Evolutionary conservation across 2,329 filamentous ascomycete species (phyloP), one percentile per base, ranked within the genome.

Genomic region (Zymoseptoria pseudotritici): DNA sequence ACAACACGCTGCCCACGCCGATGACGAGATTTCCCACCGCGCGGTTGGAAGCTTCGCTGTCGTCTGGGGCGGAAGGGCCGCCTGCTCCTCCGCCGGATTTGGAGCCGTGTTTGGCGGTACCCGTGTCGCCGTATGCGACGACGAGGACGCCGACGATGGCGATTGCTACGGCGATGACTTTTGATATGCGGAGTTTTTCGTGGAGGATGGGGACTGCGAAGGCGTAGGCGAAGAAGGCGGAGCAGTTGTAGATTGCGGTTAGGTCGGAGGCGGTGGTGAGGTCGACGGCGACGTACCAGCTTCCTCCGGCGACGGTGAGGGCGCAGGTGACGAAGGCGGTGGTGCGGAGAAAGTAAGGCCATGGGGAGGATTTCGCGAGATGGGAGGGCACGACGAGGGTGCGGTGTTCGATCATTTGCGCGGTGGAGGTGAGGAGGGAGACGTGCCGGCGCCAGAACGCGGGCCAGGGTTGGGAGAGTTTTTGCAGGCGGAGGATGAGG

Each of bases 221-320:
- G 11, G 90, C 93, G 72, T 99, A 99, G 54, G 94, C 94, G 74
- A 99, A 99, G 77, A 99, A 99, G 60, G 94, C 93, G 57, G 90
- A 96, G 80, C 94, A 99, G 77, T 99, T 99, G 82, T 99, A 99
- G 69, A 99, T 99, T 57, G 94, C 94, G 0, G 94, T 99, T 68
- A 99, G 77, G 74, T 99, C 94, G 66, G 89, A 91, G 2, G 94
- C 89, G 3, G 90, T 96, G 0, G 94, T 99, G 80, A 96, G 78
- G 75, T 91, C 90, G 60, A 99, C 93, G 17, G 94, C 93, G 42
- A 97, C 82, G 71, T 97, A 99, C 94, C 94, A 99, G 69, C 88
- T 93, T 56, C 92, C 84, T 24, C 94, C 94, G 0, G 93, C 94
- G 49, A 97, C 79, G 2, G 94, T 99, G 59, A 99, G 81, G 6